Percentiles rank a stretch among this genome's conserved stretches.
Conservation (phyloP, 2,329 filamentous ascomycete genomes). For the Pseudogymnoascus sp. region DNA sequence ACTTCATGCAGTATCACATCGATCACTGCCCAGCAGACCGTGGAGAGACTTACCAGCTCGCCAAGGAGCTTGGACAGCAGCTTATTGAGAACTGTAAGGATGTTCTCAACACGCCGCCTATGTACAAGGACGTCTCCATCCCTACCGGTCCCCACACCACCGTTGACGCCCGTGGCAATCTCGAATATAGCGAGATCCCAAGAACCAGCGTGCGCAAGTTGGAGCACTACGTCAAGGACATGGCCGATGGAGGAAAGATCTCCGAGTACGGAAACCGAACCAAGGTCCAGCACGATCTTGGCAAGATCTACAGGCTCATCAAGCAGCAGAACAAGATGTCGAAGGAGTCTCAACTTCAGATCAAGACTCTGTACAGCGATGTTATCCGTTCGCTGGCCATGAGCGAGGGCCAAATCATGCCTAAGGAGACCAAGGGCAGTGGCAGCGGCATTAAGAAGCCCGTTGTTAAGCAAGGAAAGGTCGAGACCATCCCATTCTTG, state of each 20-base stretch:
- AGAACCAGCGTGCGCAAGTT: conserved; percentile 88
- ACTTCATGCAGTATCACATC: conserved; percentile 99
- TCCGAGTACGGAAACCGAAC: conserved; percentile 97
- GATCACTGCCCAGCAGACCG: conserved; percentile 96
- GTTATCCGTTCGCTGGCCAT: conserved; percentile 90
- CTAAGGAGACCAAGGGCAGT: conserved; percentile 69
- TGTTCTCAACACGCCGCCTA: conserved; percentile 72
- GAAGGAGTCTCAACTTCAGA: conserved; percentile 92
- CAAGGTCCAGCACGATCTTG: conserved; percentile 94
- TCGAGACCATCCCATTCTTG: conserved; percentile 95
- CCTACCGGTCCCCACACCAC: conserved; percentile 89
- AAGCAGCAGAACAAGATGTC: conserved; percentile 97
- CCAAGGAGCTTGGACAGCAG: conserved; percentile 86
- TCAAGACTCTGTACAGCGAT: conserved; percentile 90
- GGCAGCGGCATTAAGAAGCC: conserved; percentile 45
- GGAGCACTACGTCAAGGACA: conserved; percentile 96
- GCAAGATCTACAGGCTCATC: conserved; percentile 95
- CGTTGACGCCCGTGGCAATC: conserved; percentile 86
- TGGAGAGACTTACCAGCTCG: conserved; percentile 96
- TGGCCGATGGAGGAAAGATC: conserved; percentile 97
- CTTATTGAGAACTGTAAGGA: conserved; percentile 98
- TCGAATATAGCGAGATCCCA: conserved; percentile 84
- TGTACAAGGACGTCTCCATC: conserved; percentile 91
- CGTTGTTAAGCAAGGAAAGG: conserved; percentile 64
- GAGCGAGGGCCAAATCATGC: conserved; percentile 97